phyloP scores from a whole-genome alignment of 2,329 filamentous ascomycete species.

The Camptophora hylomeconis region DNA sequence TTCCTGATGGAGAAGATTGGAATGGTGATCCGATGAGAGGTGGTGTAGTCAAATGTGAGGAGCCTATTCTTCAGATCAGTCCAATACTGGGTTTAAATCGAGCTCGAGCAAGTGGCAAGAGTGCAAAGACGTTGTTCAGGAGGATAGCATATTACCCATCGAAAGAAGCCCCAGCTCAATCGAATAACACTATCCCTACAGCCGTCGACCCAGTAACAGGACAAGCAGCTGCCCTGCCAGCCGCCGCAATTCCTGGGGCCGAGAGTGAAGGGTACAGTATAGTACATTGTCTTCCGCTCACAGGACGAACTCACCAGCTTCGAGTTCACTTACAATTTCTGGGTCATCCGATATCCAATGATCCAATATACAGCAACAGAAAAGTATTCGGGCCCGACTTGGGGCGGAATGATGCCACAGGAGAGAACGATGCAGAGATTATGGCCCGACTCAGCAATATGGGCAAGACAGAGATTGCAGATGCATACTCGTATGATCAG shows the following conservation, averaged over 20 bases:
- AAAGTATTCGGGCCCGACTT: conserved; percentile 77
- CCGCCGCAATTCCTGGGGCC: conserved; percentile 24
- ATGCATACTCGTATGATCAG: conserved; percentile 73
- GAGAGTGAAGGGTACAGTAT: conserved; percentile 71
- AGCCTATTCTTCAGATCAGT: conserved; percentile 86
- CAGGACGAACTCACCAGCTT: conserved; percentile 87
- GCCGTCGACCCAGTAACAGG: neutral
- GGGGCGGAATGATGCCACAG: conserved; percentile 52
- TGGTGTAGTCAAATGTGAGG: conserved; percentile 74
- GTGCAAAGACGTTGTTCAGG: conserved; percentile 82
- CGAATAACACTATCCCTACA: neutral
- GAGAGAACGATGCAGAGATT: conserved; percentile 75
- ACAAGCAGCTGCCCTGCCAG: conserved; percentile 19
- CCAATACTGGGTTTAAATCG: conserved; percentile 90
- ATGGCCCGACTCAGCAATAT: conserved; percentile 74
- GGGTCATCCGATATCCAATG: conserved; percentile 90
- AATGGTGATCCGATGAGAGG: conserved; percentile 12
- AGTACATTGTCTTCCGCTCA: conserved; percentile 84
- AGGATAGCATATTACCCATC: conserved; percentile 81
- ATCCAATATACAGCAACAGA: conserved; percentile 93
- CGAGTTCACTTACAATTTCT: conserved; percentile 90
- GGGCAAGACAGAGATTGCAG: conserved; percentile 86
- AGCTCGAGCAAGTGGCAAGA: conserved; percentile 85
- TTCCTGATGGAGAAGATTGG: conserved; percentile 52
- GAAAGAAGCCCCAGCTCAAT: neutral